Evolutionary conservation across 2,329 filamentous ascomycete genomes (phyloP), one percentile per base, ranked within the genome.

Genomic region (Knufia fluminis): DNA sequence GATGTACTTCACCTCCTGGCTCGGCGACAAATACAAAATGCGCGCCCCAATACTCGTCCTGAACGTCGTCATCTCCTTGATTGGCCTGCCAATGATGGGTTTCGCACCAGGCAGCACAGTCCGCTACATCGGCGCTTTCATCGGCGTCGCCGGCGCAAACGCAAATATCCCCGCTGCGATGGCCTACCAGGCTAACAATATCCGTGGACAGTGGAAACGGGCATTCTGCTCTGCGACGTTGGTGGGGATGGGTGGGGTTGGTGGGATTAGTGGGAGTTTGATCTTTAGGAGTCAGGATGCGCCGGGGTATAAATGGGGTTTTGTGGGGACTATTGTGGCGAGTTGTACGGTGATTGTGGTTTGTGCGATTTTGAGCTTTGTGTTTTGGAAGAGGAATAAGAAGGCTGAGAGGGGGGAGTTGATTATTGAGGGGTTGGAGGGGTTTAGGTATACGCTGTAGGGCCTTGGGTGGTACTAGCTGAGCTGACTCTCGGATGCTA

Each of bases 141-240:
- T 89, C 39, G 75, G 79, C 16, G 82, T 83, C 0, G 84, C 84
- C 0, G 86, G 84, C 3, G 79, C 81, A 53, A 87, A 88, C 65
- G 76, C 81, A 56, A 91, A 91, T 62, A 73, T 90, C 3, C 86
- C 88, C 0, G 73, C 79, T 1, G 72, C 78, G 42, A 79, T 94
- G 71, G 76, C 85, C 0, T 91, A 86, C 68, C 86, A 90, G 68
- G 85, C 85, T 39, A 92, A 91, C 68, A 94, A 94, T 66, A 83
- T 94, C 60, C 80, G 85, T 42, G 87, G 86, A 0, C 86, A 92
- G 68, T 92, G 86, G 85, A 92, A 90, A 70, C 79, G 87, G 35
- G 86, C 86, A 0, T 82, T 92, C 57, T 83, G 80, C 63, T 85
- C 80, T 52, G 85, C 86, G 2, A 83, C 82, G 0, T 75, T 91